Conservation (phyloP, 129 eudicot species). For the Daucus carota region DNA sequence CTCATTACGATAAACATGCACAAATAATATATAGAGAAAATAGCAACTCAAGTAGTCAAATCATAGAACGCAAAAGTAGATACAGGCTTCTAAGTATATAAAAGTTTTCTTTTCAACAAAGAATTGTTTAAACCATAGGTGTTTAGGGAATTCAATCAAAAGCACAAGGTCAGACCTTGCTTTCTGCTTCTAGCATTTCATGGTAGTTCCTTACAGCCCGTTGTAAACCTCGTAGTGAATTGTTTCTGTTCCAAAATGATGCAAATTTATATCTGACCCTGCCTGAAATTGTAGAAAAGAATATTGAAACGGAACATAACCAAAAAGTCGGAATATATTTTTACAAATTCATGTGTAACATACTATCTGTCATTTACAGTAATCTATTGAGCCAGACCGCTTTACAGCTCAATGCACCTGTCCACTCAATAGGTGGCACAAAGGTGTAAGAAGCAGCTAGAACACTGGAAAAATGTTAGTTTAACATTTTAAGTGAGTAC, state of each 20-base stretch:
- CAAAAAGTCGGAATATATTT: not conserved
- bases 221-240: conserved; percentile 68
- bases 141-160: not conserved
- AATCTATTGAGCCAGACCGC: no score
- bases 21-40: not conserved
- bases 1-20: not conserved
- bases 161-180: conserved; percentile 43
- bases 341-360: not conserved
- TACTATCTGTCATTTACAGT: not conserved
- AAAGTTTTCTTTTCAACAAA: not conserved
- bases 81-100: not conserved
- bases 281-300: conserved; percentile 38
- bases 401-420: not conserved
- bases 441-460: not conserved
- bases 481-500: not conserved
- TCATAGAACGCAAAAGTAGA: not conserved
- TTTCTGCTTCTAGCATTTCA: conserved; percentile 79
- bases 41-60: not conserved
- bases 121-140: not conserved
- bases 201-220: conserved; percentile 69
- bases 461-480: not conserved
- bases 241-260: conserved; percentile 98
- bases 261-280: conserved; percentile 98
- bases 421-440: not conserved
- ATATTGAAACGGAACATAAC: conserved; percentile 7